A percentile compares a stretch with the other conserved stretches of the same genome.
Evolutionary conservation across 441 rosid genomes (phyloP).

Genomic region (Breynia disticha): DNA sequence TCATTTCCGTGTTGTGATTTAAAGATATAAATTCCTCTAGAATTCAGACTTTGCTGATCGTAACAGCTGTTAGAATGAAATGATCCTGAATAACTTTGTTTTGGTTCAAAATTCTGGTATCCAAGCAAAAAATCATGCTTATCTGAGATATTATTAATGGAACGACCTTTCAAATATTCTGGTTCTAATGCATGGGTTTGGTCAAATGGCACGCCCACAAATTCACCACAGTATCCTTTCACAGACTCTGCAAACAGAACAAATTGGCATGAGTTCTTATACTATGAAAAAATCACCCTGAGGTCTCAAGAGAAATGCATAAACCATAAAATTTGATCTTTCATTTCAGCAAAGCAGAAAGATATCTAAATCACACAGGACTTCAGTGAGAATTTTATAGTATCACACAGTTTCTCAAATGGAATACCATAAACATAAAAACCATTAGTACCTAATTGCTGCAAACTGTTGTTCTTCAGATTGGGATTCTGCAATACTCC

Average conservation of each 20-base stretch:
- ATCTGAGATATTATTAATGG: slow-evolving; percentile 35
- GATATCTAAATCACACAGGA: too few relatives aligned
- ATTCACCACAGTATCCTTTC: slow-evolving; percentile 30
- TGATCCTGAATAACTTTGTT: slow-evolving; percentile 48
- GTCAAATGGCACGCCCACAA: slow-evolving; percentile 40
- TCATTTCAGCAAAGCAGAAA: too few relatives aligned
- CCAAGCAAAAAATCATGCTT: slow-evolving; percentile 59
- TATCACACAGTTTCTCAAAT: too few relatives aligned
- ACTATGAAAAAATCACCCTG: too few relatives aligned
- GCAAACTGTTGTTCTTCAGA: slow-evolving; percentile 40
- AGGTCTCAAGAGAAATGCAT: too few relatives aligned
- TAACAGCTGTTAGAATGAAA: neutral
- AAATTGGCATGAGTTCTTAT: slow-evolving; percentile 5
- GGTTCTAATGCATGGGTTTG: slow-evolving; percentile 42
- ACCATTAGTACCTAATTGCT: slow-evolving; percentile 49
- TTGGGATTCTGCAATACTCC: slow-evolving; percentile 38
- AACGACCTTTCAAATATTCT: slow-evolving; percentile 37
- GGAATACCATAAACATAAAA: too few relatives aligned
- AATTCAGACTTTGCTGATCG: too few relatives aligned
- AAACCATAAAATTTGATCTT: too few relatives aligned
- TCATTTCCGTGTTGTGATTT: slow-evolving; percentile 31
- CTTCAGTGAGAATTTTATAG: too few relatives aligned
- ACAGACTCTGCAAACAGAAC: slow-evolving; percentile 37
- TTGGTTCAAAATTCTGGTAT: slow-evolving; percentile 30
- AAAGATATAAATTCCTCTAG: slow-evolving; percentile 35